Conservation (phyloP, 2,329 filamentous ascomycete species). For the Phaeosphaeriaceae sp. region DNA sequence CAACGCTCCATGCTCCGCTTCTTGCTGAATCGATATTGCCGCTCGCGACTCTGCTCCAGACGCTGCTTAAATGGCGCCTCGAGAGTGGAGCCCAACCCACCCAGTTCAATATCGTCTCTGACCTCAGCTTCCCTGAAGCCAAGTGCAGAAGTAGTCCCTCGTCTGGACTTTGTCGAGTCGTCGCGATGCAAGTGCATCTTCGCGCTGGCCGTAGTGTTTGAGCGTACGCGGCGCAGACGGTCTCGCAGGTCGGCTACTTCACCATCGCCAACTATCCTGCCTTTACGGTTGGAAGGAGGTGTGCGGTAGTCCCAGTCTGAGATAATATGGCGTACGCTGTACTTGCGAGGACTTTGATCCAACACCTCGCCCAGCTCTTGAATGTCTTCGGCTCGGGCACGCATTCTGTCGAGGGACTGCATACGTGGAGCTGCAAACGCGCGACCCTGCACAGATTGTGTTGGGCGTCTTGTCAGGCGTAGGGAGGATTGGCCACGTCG, state of each 20-base stretch:
- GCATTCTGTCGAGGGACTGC: conserved; percentile 58
- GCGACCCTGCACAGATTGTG: conserved; percentile 56
- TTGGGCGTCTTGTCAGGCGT: conserved; percentile 45
- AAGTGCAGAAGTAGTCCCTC: conserved; percentile 32
- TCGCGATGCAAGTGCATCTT: conserved; percentile 27
- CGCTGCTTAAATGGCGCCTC: conserved; percentile 40
- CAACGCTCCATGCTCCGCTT: conserved; percentile 44
- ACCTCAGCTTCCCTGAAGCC: conserved; percentile 50
- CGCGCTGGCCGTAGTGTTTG: conserved; percentile 39
- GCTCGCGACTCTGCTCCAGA: conserved; percentile 40
- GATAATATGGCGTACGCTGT: conserved; percentile 32
- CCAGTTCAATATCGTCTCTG: conserved; percentile 46
- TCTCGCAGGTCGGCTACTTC: conserved; percentile 40
- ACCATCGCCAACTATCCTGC: conserved; percentile 37
- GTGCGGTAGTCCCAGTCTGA: conserved; percentile 44
- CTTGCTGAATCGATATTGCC: conserved; percentile 43
- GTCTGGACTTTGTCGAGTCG: conserved; percentile 31
- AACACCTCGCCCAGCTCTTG: conserved; percentile 51
- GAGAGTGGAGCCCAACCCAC: conserved; percentile 29
- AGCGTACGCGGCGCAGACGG: conserved; percentile 38
- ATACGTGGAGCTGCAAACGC: conserved; percentile 62
- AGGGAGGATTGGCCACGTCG: conserved; percentile 31
- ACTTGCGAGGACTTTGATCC: conserved; percentile 56
- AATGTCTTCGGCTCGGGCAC: conserved; percentile 52
- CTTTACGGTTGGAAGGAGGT: conserved; percentile 45